Conservation (phyloP, 371 early-diverging fungal genomes). For the Agmasoma carcini region DNA sequence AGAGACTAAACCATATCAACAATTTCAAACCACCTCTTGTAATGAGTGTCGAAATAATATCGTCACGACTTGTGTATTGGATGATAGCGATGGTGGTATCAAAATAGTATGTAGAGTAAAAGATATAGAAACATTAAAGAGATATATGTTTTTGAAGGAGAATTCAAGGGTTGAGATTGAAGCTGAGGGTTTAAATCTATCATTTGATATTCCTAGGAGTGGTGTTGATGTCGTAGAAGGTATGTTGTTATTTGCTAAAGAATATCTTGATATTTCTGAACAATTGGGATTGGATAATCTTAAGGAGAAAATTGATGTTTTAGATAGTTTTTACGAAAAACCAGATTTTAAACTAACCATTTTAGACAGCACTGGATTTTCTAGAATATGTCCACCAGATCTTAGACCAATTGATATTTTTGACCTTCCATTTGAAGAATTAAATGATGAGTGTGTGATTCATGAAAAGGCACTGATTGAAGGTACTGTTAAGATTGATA, state of each 20-base stretch:
- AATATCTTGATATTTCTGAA: neutral
- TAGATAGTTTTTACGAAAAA: neutral
- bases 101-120: slow-evolving; percentile 21
- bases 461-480: slow-evolving; percentile 1
- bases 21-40: too few relatives aligned
- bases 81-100: neutral
- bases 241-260: slow-evolving; percentile 13
- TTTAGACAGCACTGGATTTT: slow-evolving; percentile 28
- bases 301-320: slow-evolving; percentile 6
- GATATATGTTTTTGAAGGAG: slow-evolving; percentile 14
- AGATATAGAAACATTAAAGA: slow-evolving; percentile 11
- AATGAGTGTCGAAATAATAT: too few relatives aligned
- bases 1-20: too few relatives aligned
- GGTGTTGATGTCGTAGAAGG: slow-evolving; percentile 11
- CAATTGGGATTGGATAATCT: slow-evolving; percentile 2
- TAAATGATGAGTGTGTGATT: slow-evolving; percentile 22
- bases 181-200: slow-evolving; percentile 6
- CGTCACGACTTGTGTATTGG: too few relatives aligned
- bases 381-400: slow-evolving; percentile 26
- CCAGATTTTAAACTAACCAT: slow-evolving; percentile 32
- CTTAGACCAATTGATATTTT: slow-evolving; percentile 20
- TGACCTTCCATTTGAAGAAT: slow-evolving; percentile 15
- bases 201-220: slow-evolving; percentile 1
- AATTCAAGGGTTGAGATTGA: slow-evolving; percentile 8
- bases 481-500: too few relatives aligned